Conservation (phyloP, 305 asterid genomes). For the Fraxinus latifolia region DNA sequence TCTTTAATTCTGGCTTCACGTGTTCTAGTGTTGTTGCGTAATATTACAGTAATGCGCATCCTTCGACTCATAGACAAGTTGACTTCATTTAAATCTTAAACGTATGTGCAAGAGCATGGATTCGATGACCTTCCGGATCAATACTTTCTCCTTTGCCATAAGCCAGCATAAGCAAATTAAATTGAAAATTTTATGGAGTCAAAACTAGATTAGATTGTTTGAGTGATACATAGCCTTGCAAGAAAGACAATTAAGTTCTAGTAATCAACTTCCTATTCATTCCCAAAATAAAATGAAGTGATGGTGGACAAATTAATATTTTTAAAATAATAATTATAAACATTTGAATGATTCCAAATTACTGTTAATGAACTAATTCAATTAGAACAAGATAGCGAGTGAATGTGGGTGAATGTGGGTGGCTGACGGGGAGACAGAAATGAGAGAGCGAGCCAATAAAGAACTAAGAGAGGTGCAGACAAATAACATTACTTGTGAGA, state of each 20-base stretch:
- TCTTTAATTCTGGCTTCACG: background rate
- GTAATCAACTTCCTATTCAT: background rate
- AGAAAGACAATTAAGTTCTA: background rate
- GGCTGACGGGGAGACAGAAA: background rate
- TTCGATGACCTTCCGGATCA: background rate
- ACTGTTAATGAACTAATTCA: background rate
- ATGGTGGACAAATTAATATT: background rate
- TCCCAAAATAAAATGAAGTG: background rate
- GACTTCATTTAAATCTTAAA: background rate
- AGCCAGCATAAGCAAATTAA: background rate
- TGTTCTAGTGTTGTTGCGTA: background rate
- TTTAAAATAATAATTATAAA: background rate
- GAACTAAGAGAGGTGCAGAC: slow-evolving; percentile 3
- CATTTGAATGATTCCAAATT: background rate
- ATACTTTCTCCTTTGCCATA: background rate
- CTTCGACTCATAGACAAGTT: background rate
- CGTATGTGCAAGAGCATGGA: background rate
- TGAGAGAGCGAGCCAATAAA: background rate
- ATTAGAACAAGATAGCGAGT: slow-evolving; percentile 8
- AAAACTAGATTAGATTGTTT: background rate
- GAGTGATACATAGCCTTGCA: background rate
- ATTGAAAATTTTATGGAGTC: background rate
- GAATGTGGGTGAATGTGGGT: background rate
- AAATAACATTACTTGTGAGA: slow-evolving; percentile 64
- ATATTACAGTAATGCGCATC: background rate